These are phyloP conservation scores for Solanum piurae DNA, from an alignment of 257 asterid species.

Conservation along the genomic window DNA sequence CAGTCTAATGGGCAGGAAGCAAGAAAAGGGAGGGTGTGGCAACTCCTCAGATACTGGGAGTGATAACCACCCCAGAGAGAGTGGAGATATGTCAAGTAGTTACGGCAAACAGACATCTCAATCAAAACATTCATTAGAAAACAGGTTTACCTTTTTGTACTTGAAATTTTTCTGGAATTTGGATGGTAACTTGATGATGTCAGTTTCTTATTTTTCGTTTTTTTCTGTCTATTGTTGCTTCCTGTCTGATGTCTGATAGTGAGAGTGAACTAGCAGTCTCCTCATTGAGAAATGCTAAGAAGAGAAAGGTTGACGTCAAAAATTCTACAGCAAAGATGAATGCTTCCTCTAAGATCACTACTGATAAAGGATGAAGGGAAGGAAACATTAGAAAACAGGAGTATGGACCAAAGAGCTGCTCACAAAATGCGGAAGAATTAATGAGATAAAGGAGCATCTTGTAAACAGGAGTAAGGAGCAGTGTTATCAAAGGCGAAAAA, in stretches of 20 bases:
- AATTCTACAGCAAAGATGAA: slow-evolving; percentile 23
- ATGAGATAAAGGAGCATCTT: slow-evolving; percentile 58
- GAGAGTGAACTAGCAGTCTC: slow-evolving; percentile 34
- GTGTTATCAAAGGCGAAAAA: too few species aligned
- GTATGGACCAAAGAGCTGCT: slow-evolving; percentile 52
- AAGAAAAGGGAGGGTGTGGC: slow-evolving; percentile 4
- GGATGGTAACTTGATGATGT: not conserved
- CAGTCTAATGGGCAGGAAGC: slow-evolving; percentile 30
- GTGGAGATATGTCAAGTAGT: slow-evolving; percentile 26
- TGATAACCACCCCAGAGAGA: slow-evolving; percentile 7
- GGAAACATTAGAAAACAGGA: slow-evolving; percentile 51
- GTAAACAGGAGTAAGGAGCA: slow-evolving; percentile 48
- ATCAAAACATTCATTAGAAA: slow-evolving; percentile 31
- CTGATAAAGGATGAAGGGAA: slow-evolving; percentile 67
- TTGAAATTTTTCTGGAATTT: not conserved
- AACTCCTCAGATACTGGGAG: slow-evolving; percentile 1
- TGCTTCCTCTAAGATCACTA: slow-evolving; percentile 52
- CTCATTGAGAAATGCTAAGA: slow-evolving; percentile 33
- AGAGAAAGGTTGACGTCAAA: slow-evolving; percentile 36
- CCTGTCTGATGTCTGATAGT: slow-evolving; percentile 28
- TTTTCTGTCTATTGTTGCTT: not conserved
- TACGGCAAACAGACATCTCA: slow-evolving; percentile 13
- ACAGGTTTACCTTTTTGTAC: slow-evolving; percentile 36
- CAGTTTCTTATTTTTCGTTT: not conserved
- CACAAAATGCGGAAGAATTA: slow-evolving; percentile 56